Base-by-base conservation (phyloP, 2,329 filamentous ascomycete species). In the Didymella exigua region DNA sequence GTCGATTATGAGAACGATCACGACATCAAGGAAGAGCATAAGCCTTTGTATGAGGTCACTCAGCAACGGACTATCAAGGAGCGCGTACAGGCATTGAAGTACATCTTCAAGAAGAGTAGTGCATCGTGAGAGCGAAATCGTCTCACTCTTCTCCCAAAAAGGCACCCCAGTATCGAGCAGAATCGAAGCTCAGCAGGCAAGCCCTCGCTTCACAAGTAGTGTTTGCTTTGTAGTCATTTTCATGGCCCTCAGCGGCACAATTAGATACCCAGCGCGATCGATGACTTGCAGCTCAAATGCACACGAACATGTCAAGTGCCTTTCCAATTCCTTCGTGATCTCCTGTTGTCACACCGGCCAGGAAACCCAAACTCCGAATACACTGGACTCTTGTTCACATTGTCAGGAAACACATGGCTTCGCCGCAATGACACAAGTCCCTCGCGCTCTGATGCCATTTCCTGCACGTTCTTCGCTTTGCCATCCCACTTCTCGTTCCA, bases 1-100 rank as follows among this genome's bases (percentile, higher is more conserved):
- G 71, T 81, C 43, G 80, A 82, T 60, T 82, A 82, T 43, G 74
- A 76, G 44, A 59, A 74, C 36, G 70, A 74, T 13, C 74, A 76
- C 56, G 72, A 74, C 46, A 69, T 74, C 36, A 60, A 72, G 14
- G 74, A 76, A 33, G 74, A 76, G 57, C 74, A 76, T 51, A 76
- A 76, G 51, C 73, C 74, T 1, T 54, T 76, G 9, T 75, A 75
- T 37, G 70, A 75, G 47, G 62, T 67, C 19, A 72, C 69, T 3
- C 60, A 72, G 45, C 58, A 59, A 2, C 67, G 69, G 4, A 67
- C 71, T 1, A 73, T 75, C 56, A 73, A 69, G 42, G 62, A 74
- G 40, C 68, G 69, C 23, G 64, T 71, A 5, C 67, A 72, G 31
- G 65, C 59, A 4, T 27, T 74, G 26, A 61, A 63, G 14, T 64